Evolutionary conservation across 1,139 yeast species (phyloP), one percentile per base, ranked within the genome.

Genomic region (Yamadazyma membranifaciens): DNA sequence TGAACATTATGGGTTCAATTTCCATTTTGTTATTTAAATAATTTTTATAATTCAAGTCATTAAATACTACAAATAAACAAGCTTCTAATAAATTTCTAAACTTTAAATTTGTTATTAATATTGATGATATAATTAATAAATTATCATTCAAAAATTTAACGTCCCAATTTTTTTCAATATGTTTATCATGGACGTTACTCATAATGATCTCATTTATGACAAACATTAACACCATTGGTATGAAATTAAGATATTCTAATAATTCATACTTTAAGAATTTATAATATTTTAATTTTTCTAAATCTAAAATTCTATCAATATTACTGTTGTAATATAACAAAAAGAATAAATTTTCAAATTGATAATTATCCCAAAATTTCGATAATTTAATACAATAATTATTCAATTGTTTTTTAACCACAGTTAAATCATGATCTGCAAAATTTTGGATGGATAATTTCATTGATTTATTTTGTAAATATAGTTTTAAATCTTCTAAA

Each of bases 321-420:
- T 37, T 41, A 22, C 38, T 31, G 22, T 36, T 38, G 16, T 16
- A 20, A 20, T 37, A 42, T 37, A 44, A 17, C n/a, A 36, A 38
- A 27, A 39, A 46, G 39, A 47, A 46, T 11, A 47, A 31, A 20
- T 42, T 41, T 36, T 45, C 48, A 12, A 42, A 35, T 25, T 37
- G 42, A 27, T 45, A 33, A 5, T 33, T 28, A 30, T 46, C 50
- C 51, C 51, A 47, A 14, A 31, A 31, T 22, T 32, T 40, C n/a
- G 44, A 41, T 9, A 31, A 29, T 12, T 27, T 41, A 9, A 20
- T 14, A 34, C 44, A 41, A 31, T 37, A 41, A 20, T 27, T 31
- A 16, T 41, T 37, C 29, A 40, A 36, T 26, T 29, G 29, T n/a
- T 12, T 9, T 13, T 6, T 7, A 12, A 25, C 28, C 9, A 5